Percentiles rank a stretch among this genome's conserved stretches.
These are phyloP conservation scores for Erodium maritimum DNA, from an alignment of 345 rosid genomes.

Conservation along the genomic window DNA sequence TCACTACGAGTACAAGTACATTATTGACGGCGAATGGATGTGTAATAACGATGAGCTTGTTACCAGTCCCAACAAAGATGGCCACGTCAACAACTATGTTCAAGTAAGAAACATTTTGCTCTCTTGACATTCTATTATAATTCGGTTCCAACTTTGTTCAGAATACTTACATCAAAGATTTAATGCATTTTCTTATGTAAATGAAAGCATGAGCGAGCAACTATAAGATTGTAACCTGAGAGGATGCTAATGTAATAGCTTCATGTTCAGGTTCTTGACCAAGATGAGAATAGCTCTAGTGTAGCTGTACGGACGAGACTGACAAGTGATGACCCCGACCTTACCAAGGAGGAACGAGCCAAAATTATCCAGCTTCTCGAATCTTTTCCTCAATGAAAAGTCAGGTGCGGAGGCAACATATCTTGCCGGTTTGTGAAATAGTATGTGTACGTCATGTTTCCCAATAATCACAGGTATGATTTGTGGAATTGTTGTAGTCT, in stretches of 20 bases:
- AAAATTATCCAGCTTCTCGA: slow-evolving; percentile 51
- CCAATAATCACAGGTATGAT: background rate
- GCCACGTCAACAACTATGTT: slow-evolving; percentile 67
- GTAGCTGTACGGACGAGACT: slow-evolving; percentile 40
- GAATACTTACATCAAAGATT: background rate
- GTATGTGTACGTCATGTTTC: background rate
- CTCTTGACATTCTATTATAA: background rate
- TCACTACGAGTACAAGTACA: slow-evolving; percentile 77
- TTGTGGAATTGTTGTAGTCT: background rate
- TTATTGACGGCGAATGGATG: slow-evolving; percentile 73
- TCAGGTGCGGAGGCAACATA: background rate
- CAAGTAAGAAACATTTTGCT: slow-evolving; percentile 27
- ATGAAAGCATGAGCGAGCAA: background rate
- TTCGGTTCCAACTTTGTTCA: background rate
- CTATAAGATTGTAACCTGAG: no score
- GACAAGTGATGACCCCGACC: slow-evolving; percentile 43
- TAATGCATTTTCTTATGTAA: no score
- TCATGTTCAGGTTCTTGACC: slow-evolving; percentile 41
- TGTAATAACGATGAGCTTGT: slow-evolving; percentile 44
- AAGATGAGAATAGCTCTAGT: slow-evolving; percentile 27
- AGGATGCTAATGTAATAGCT: background rate
- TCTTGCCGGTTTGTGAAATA: background rate
- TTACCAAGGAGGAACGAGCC: slow-evolving; percentile 40
- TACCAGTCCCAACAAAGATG: slow-evolving; percentile 61
- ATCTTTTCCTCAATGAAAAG: slow-evolving; percentile 27